Evolutionary conservation across 352 stramenopile species (phyloP).

Genomic region (Peronospora farinosa): DNA sequence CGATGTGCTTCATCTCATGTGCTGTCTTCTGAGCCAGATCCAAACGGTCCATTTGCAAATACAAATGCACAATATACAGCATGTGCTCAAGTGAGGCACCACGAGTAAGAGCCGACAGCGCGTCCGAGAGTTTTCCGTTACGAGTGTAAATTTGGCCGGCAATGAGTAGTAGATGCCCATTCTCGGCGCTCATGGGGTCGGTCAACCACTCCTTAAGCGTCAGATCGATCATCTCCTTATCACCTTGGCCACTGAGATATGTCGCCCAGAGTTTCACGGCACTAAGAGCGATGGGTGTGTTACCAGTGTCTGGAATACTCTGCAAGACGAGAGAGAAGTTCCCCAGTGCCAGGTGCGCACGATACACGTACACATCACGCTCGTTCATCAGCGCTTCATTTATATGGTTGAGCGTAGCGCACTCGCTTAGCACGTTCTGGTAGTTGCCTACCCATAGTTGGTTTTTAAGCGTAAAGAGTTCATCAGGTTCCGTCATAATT

Average conservation of each 20-base stretch:
- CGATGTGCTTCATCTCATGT: slow-evolving; percentile 84
- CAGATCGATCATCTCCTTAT: slow-evolving; percentile 84
- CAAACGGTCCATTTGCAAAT: slow-evolving; percentile 91
- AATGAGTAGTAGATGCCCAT: slow-evolving; percentile 89
- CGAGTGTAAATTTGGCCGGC: slow-evolving; percentile 91
- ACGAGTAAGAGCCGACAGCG: slow-evolving; percentile 87
- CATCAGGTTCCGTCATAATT: slow-evolving; percentile 90
- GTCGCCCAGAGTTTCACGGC: slow-evolving; percentile 84
- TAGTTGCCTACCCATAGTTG: slow-evolving; percentile 97
- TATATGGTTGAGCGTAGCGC: slow-evolving; percentile 81
- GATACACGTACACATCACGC: slow-evolving; percentile 92
- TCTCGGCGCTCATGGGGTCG: slow-evolving; percentile 72
- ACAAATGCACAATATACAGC: slow-evolving; percentile 77
- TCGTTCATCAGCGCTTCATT: slow-evolving; percentile 82
- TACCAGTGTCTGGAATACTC: slow-evolving; percentile 70
- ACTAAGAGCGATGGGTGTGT: slow-evolving; percentile 64
- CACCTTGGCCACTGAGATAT: slow-evolving; percentile 66
- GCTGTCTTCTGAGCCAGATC: slow-evolving; percentile 90
- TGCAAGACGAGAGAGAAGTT: slow-evolving; percentile 87
- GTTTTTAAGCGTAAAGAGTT: slow-evolving; percentile 97
- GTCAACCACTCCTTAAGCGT: slow-evolving; percentile 89
- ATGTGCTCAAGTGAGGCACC: slow-evolving; percentile 92
- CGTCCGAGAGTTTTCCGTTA: slow-evolving; percentile 90
- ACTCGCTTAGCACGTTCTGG: slow-evolving; percentile 90
- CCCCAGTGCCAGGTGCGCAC: slow-evolving; percentile 86